Percentiles rank a stretch among this genome's conserved stretches.
Conservation (phyloP, 2,329 filamentous ascomycete genomes). For the Exophiala dermatitidis region DNA sequence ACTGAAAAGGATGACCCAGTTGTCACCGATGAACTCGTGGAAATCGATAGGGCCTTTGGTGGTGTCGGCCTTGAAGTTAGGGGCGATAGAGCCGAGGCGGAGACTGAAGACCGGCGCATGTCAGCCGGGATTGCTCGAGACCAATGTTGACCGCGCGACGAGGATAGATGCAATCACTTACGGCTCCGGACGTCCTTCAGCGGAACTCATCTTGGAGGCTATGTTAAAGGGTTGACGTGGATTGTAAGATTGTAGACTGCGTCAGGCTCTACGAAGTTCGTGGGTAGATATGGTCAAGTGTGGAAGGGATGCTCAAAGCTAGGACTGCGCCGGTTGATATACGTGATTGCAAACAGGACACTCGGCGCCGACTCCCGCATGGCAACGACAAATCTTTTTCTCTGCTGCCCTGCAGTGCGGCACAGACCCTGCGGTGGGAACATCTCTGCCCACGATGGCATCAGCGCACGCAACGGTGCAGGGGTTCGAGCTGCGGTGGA, state of each 20-base stretch:
- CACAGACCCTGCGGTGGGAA: constrained; percentile 2
- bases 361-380: background rate
- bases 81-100: constrained; percentile 59
- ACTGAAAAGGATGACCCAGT: constrained; percentile 60
- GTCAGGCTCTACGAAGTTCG: background rate
- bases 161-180: constrained; percentile 12
- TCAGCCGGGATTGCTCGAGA: constrained; percentile 4
- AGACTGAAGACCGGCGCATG: constrained; percentile 37
- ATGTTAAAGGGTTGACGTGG: background rate
- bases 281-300: background rate
- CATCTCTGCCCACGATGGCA: constrained; percentile 14
- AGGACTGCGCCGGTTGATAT: constrained; percentile 1
- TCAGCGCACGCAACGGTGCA: constrained; percentile 5
- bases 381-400: constrained; percentile 20
- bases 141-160: background rate
- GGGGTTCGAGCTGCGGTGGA: background rate
- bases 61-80: constrained; percentile 63
- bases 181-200: constrained; percentile 23
- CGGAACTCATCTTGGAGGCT: constrained; percentile 20
- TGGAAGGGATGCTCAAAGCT: too few species aligned
- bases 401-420: background rate
- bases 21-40: constrained; percentile 64
- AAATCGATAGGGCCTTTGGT: constrained; percentile 62
- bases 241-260: background rate
- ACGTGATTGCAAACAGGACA: background rate